Percentiles rank a stretch among this genome's conserved stretches.
phyloP scores from a whole-genome alignment of 1,284 basidiomycete species.

The Abortiporus biennis region DNA sequence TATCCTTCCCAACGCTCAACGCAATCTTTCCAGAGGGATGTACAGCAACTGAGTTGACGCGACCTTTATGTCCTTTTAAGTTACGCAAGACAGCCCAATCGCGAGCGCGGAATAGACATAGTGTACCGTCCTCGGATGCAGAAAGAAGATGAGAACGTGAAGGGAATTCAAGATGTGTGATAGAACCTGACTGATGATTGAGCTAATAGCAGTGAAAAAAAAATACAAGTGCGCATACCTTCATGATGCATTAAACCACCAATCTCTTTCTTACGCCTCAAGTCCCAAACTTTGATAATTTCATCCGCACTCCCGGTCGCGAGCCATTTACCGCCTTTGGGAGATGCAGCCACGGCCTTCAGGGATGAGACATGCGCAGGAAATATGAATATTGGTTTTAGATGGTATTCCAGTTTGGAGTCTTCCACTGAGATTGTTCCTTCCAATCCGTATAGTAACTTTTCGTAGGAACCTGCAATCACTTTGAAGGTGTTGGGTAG shows the following conservation, averaged over 20 bases:
- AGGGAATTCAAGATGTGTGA: slow-evolving; percentile 86
- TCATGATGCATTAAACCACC: slow-evolving; percentile 91
- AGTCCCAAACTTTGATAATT: slow-evolving; percentile 95
- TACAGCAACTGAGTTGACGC: slow-evolving; percentile 85
- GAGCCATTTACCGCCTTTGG: slow-evolving; percentile 89
- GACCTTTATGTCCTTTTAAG: slow-evolving; percentile 90
- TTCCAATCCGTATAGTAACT: slow-evolving; percentile 88
- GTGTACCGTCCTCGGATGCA: slow-evolving; percentile 84
- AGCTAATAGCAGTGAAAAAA: neutral
- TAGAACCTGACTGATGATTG: slow-evolving; percentile 59
- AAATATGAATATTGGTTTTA: slow-evolving; percentile 92
- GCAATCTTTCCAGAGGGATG: slow-evolving; percentile 92
- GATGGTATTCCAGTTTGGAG: slow-evolving; percentile 33
- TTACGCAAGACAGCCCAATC: slow-evolving; percentile 90
- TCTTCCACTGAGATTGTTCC: slow-evolving; percentile 45
- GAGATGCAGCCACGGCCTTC: slow-evolving; percentile 83
- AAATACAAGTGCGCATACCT: slow-evolving; percentile 45
- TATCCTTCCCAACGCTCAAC: slow-evolving; percentile 86
- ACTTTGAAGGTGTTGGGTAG: slow-evolving; percentile 70
- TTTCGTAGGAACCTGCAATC: slow-evolving; percentile 92
- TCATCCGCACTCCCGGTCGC: slow-evolving; percentile 94
- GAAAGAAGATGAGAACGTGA: slow-evolving; percentile 87
- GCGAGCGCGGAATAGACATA: slow-evolving; percentile 86
- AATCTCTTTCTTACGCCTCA: slow-evolving; percentile 92
- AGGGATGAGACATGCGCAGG: slow-evolving; percentile 94